Evolutionary conservation across 1,139 yeast genomes (phyloP).

Genomic region (Casaregolazyma lundiana): DNA sequence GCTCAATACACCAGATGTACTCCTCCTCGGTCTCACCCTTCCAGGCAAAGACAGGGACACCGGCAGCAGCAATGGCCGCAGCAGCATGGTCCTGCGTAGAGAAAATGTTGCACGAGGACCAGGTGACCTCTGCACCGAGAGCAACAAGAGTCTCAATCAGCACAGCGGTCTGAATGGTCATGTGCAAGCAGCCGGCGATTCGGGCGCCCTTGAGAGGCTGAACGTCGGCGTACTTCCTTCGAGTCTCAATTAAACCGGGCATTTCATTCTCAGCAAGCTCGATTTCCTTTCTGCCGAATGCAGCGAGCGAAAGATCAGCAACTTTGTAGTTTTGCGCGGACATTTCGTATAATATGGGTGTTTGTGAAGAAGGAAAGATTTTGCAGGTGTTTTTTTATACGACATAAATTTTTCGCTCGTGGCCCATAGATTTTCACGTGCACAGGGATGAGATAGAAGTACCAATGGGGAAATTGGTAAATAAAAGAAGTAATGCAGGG

Average conservation of each 20-base stretch:
- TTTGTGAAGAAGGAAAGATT: constrained; percentile 5
- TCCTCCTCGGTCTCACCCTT: constrained; percentile 99
- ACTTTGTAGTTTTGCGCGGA: constrained; percentile 67
- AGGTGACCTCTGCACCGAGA: constrained; percentile 99
- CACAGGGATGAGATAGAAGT: not conserved
- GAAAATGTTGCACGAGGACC: constrained; percentile 99
- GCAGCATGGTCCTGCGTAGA: constrained; percentile 99
- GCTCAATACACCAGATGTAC: constrained; percentile 99
- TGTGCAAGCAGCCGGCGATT: constrained; percentile 98
- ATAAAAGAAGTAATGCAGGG: too few species aligned
- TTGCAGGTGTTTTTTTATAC: too few species aligned
- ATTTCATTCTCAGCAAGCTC: constrained; percentile 99
- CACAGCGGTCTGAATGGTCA: constrained; percentile 99
- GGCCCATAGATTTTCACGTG: constrained; percentile 8
- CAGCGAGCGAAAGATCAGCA: constrained; percentile 98
- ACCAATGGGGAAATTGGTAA: not conserved
- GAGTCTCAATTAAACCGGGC: constrained; percentile 99
- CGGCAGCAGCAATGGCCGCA: constrained; percentile 99
- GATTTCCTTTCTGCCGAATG: constrained; percentile 99
- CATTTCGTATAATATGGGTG: not conserved
- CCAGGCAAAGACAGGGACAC: constrained; percentile 99
- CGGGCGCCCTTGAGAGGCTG: constrained; percentile 99
- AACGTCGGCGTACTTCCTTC: constrained; percentile 83
- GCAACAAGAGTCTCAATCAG: constrained; percentile 96
- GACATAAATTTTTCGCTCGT: not conserved